Evolutionary conservation across 306 rosid genomes (phyloP).

Genomic region (Coriaria nepalensis): DNA sequence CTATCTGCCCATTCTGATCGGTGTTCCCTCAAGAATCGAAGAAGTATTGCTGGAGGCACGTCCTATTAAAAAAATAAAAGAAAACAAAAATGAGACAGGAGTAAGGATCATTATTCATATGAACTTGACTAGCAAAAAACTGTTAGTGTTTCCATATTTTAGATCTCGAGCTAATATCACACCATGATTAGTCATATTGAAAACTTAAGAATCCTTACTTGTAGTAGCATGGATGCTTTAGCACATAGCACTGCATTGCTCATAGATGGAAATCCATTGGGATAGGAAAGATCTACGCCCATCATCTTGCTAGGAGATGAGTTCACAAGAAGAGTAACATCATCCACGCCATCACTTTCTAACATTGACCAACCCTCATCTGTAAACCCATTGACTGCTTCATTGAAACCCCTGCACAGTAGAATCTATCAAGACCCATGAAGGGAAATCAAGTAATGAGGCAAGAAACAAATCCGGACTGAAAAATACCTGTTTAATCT

Average conservation of each 20-base stretch:
- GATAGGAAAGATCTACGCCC: slow-evolving; percentile 52
- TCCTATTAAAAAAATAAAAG: slow-evolving; percentile 33
- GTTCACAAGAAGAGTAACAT: slow-evolving; percentile 85
- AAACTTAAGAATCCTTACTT: slow-evolving; percentile 32
- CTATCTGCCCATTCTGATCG: slow-evolving; percentile 99
- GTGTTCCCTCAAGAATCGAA: slow-evolving; percentile 86
- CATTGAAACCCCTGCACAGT: slow-evolving; percentile 76
- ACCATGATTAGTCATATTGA: not conserved
- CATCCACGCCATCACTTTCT: slow-evolving; percentile 91
- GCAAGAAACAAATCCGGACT: slow-evolving; percentile 9
- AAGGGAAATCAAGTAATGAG: not conserved
- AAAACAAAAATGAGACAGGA: slow-evolving; percentile 6
- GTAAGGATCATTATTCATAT: not conserved
- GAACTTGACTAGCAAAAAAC: too few relatives aligned
- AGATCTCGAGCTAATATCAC: too few relatives aligned
- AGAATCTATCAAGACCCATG: slow-evolving; percentile 3
- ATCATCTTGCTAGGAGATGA: slow-evolving; percentile 81
- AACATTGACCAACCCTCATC: slow-evolving; percentile 95
- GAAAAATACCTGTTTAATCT: slow-evolving; percentile 60
- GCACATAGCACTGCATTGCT: slow-evolving; percentile 76
- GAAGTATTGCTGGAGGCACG: slow-evolving; percentile 93
- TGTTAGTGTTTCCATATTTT: too few relatives aligned
- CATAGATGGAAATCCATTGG: slow-evolving; percentile 62
- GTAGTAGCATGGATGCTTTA: slow-evolving; percentile 92
- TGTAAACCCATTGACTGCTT: slow-evolving; percentile 86